Conservation (phyloP, 768 basidiomycete species). For the Peribolospora kevripleyi region DNA sequence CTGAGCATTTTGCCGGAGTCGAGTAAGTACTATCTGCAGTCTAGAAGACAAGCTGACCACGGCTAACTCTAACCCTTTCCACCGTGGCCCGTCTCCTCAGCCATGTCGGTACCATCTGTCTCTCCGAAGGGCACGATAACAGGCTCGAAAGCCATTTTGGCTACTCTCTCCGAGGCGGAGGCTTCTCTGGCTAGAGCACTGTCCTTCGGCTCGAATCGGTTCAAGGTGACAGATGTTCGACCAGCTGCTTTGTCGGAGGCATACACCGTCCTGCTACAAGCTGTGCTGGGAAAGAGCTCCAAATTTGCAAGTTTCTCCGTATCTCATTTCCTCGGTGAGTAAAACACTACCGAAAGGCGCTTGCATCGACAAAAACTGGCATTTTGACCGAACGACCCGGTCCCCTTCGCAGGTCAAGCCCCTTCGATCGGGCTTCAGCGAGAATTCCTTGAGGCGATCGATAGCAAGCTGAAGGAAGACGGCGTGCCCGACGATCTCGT, state of each 20-base stretch:
- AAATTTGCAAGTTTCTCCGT: slow-evolving; percentile 31
- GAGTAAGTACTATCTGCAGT: slow-evolving; percentile 28
- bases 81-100: not conserved
- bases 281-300: slow-evolving; percentile 43
- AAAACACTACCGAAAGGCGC: slow-evolving; percentile 20
- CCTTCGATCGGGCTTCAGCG: slow-evolving; percentile 54
- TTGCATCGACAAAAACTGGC: not conserved
- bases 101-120: slow-evolving; percentile 38
- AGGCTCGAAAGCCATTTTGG: slow-evolving; percentile 23
- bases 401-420: slow-evolving; percentile 34
- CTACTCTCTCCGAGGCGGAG: slow-evolving; percentile 37
- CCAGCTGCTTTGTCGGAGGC: slow-evolving; percentile 48
- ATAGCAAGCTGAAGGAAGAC: slow-evolving; percentile 35
- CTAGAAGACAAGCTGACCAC: not conserved
- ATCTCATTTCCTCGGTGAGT: slow-evolving; percentile 32
- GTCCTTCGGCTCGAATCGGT: slow-evolving; percentile 29
- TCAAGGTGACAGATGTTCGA: slow-evolving; percentile 48
- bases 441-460: slow-evolving; percentile 63
- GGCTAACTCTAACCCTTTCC: not conserved
- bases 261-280: slow-evolving; percentile 48
- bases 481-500: slow-evolving; percentile 35
- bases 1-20: slow-evolving; percentile 76
- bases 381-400: not conserved
- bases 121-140: slow-evolving; percentile 45
- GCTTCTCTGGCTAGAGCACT: slow-evolving; percentile 2